These are phyloP conservation scores for Rhododendron ovatum DNA, from an alignment of 148 eudicot species.

Conservation along the genomic window DNA sequence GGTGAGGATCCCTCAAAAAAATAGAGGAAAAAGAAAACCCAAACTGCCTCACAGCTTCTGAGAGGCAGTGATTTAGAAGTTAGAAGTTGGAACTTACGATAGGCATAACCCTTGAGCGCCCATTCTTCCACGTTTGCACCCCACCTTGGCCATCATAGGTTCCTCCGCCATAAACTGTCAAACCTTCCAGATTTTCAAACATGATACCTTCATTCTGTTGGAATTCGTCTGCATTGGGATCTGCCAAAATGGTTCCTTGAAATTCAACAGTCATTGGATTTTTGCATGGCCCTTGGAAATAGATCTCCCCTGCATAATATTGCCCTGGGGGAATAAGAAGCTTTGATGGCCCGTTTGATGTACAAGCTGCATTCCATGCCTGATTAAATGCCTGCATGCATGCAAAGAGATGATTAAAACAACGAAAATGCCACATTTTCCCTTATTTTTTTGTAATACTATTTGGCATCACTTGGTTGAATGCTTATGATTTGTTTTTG, in stretches of 20 bases:
- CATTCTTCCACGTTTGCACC: not conserved
- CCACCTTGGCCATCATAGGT: not conserved
- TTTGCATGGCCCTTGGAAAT: not conserved
- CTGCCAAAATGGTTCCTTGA: conserved; percentile 1
- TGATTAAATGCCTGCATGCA: conserved; percentile 33
- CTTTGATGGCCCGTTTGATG: conserved; percentile 1
- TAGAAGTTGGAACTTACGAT: not conserved
- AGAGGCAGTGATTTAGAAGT: not conserved
- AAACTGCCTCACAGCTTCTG: not conserved
- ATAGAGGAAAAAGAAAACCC: not conserved
- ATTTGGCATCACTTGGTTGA: not conserved
- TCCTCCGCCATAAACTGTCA: not conserved
- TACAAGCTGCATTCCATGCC: conserved; percentile 63
- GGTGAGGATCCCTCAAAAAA: not conserved
- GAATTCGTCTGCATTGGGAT: not conserved
- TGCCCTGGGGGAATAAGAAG: conserved; percentile 3
- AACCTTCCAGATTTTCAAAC: not conserved
- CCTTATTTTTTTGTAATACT: not conserved
- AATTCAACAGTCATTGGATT: not conserved
- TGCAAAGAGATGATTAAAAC: not conserved
- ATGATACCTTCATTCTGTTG: not conserved
- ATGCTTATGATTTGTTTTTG: not conserved
- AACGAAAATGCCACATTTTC: not conserved
- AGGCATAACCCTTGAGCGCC: not conserved
- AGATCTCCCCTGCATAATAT: not conserved